Percentiles rank a stretch among this genome's conserved stretches.
These are phyloP conservation scores for Coniochaeta pulveracea DNA, from an alignment of 2,329 filamentous ascomycete genomes.

Conservation along the genomic window DNA sequence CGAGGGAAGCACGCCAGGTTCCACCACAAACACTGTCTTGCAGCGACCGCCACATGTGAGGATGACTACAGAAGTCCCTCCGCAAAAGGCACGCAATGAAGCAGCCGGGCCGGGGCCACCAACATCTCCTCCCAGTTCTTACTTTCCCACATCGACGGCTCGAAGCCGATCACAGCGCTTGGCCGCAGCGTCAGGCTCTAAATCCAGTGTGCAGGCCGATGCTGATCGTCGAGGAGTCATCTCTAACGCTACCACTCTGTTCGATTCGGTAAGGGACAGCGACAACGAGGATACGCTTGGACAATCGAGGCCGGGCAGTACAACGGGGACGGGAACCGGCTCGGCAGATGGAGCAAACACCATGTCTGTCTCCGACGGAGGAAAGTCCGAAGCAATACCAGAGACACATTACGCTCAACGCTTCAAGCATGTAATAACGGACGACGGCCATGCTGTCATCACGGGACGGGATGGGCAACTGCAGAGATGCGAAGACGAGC, in stretches of 20 bases:
- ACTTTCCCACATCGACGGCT: too few relatives aligned
- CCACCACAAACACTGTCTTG: too few relatives aligned
- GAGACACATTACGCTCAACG: slow-evolving; percentile 54
- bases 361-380: not conserved
- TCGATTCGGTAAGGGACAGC: slow-evolving; percentile 12
- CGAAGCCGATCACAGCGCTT: too few relatives aligned
- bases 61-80: too few relatives aligned
- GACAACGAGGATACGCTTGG: slow-evolving; percentile 8
- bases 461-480: slow-evolving; percentile 65
- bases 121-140: too few relatives aligned
- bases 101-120: too few relatives aligned
- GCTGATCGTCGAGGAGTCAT: slow-evolving; percentile 25
- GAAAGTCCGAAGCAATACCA: slow-evolving; percentile 7
- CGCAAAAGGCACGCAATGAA: too few relatives aligned
- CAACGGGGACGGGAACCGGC: slow-evolving; percentile 8
- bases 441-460: slow-evolving; percentile 71
- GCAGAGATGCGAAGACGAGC: slow-evolving; percentile 81
- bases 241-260: slow-evolving; percentile 17
- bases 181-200: slow-evolving; percentile 25
- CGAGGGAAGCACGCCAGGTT: too few relatives aligned
- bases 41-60: too few relatives aligned
- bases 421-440: slow-evolving; percentile 67
- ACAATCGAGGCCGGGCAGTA: slow-evolving; percentile 2
- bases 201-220: slow-evolving; percentile 33
- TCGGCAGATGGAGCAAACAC: slow-evolving; percentile 4